These are phyloP conservation scores for Avena sativa DNA, from an alignment of 176 grass and related monocot species.

Conservation along the genomic window DNA sequence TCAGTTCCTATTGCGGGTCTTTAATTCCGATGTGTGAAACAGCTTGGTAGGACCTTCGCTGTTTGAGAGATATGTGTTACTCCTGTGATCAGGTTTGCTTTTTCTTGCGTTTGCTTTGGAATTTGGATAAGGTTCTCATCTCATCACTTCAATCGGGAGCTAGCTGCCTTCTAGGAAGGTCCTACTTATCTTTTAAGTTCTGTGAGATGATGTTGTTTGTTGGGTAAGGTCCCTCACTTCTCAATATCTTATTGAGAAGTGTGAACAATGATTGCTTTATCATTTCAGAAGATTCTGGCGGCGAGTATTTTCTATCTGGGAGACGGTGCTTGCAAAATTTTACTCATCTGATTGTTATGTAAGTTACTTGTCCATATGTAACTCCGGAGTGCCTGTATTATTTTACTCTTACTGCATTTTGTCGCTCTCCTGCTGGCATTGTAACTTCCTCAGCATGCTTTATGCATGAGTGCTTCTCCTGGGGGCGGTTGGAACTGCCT, in stretches of 20 bases:
- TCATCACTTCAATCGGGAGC: constrained; percentile 16
- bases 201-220: constrained; percentile 33
- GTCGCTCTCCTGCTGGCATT: not conserved
- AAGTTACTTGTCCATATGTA: not conserved
- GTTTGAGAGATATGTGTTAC: not conserved
- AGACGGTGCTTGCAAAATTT: not conserved
- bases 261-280: constrained; percentile 30
- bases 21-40: not conserved
- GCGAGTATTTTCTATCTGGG: not conserved
- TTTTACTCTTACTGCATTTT: constrained; percentile 3
- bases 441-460: not conserved
- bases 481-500: constrained; percentile 31
- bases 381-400: not conserved
- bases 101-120: constrained; percentile 2
- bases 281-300: not conserved
- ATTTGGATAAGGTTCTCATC: constrained; percentile 31
- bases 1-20: not conserved
- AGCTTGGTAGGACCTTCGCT: not conserved
- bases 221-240: constrained; percentile 10
- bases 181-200: not conserved
- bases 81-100: constrained; percentile 22
- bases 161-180: not conserved
- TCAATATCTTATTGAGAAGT: constrained; percentile 31
- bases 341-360: constrained; percentile 21
- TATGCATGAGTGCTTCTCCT: constrained; percentile 11